These are phyloP conservation scores for Xylariomycetidae sp. DNA, from an alignment of 2,329 filamentous ascomycete genomes.

Conservation along the genomic window DNA sequence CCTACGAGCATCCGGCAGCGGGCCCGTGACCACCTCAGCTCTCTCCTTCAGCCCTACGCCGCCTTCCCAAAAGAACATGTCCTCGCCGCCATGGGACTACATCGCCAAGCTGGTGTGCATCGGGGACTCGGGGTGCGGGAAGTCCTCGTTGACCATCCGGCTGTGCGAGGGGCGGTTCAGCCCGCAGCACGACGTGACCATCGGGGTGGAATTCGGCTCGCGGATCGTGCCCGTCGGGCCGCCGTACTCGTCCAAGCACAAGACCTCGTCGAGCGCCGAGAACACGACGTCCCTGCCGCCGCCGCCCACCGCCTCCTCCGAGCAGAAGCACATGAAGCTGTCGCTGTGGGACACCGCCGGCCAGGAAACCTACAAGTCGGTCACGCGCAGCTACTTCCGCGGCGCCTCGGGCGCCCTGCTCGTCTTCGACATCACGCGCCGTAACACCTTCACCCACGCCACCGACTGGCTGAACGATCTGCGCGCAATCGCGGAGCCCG, in stretches of 20 bases:
- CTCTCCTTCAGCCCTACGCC: constrained; percentile 4
- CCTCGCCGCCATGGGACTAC: constrained; percentile 83
- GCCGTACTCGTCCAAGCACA: constrained; percentile 62
- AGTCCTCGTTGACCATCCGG: constrained; percentile 88
- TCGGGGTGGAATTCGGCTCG: constrained; percentile 93
- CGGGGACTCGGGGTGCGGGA: constrained; percentile 92
- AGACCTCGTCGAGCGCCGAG: constrained; percentile 19
- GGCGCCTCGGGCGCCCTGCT: constrained; percentile 68
- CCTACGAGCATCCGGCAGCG: no score
- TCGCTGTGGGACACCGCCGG: constrained; percentile 94
- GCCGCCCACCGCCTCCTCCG: constrained; percentile 1
- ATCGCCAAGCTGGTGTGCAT: constrained; percentile 98
- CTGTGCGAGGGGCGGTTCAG: constrained; percentile 96
- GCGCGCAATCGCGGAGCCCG: constrained; percentile 88
- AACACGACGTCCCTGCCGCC: not conserved
- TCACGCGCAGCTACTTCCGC: constrained; percentile 89
- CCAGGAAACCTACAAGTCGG: constrained; percentile 95
- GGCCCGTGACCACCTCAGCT: no score
- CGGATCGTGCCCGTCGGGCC: constrained; percentile 87
- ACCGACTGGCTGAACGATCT: constrained; percentile 93
- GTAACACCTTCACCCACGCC: constrained; percentile 78
- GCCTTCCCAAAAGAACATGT: constrained; percentile 40
- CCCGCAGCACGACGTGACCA: constrained; percentile 91
- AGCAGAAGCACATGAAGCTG: constrained; percentile 81
- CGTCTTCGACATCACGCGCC: constrained; percentile 89